phyloP scores from a whole-genome alignment of 208 protist genomes.

The Crithidia acanthocephali region DNA sequence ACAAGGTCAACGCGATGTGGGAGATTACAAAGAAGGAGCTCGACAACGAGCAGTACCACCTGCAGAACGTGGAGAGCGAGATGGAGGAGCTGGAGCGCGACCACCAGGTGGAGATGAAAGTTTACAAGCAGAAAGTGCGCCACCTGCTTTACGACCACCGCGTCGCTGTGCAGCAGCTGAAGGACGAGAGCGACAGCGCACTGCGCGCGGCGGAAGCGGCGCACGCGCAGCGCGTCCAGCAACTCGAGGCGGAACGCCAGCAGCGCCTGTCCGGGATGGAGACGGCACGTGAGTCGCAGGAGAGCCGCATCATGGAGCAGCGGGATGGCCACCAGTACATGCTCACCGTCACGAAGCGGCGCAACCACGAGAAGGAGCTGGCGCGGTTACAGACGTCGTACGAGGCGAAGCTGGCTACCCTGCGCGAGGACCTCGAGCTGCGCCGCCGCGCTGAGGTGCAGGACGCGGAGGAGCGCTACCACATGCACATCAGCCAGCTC shows the following conservation, averaged over 20 bases:
- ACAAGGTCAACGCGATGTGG: constrained; percentile 95
- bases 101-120: constrained; percentile 97
- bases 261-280: constrained; percentile 61
- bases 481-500: constrained; percentile 96
- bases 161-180: constrained; percentile 90
- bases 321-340: constrained; percentile 91
- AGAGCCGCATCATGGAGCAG: constrained; percentile 82
- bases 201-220: constrained; percentile 85
- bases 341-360: constrained; percentile 84
- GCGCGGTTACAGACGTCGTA: constrained; percentile 84
- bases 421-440: constrained; percentile 93
- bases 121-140: constrained; percentile 98
- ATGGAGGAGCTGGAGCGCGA: constrained; percentile 95
- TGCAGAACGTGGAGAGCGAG: constrained; percentile 92
- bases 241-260: constrained; percentile 74
- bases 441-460: constrained; percentile 93
- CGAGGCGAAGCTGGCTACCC: constrained; percentile 89
- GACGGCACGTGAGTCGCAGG: constrained; percentile 72
- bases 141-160: constrained; percentile 96
- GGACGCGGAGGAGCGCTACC: constrained; percentile 96
- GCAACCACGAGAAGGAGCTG: constrained; percentile 88
- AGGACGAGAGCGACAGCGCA: constrained; percentile 87
- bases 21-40: constrained; percentile 94
- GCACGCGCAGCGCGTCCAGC: constrained; percentile 74
- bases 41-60: constrained; percentile 68